Percentiles rank a stretch among this genome's conserved stretches.
phyloP scores from a whole-genome alignment of 768 basidiomycete species.

The Pisolithus microcarpus region DNA sequence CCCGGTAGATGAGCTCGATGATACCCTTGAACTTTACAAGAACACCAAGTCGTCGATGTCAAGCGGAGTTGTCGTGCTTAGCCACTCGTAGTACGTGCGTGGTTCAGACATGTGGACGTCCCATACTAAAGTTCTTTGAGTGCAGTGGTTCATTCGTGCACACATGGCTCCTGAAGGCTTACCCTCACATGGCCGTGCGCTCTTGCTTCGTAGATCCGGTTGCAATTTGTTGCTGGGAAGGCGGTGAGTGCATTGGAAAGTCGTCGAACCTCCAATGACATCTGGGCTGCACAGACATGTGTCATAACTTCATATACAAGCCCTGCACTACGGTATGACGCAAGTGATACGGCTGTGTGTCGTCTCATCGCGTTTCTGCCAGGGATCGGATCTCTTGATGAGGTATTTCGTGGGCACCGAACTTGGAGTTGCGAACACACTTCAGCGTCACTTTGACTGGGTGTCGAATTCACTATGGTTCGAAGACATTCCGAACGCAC shows the following conservation, averaged over 20 bases:
- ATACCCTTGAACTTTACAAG: slow-evolving; percentile 5
- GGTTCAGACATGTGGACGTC: not conserved
- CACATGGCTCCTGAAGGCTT: slow-evolving; percentile 82
- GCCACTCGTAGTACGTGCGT: slow-evolving; percentile 81
- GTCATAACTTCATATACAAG: slow-evolving; percentile 85
- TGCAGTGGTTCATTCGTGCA: slow-evolving; percentile 73
- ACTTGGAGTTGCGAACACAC: slow-evolving; percentile 77
- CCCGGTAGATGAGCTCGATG: slow-evolving; percentile 12
- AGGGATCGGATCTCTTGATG: slow-evolving; percentile 77
- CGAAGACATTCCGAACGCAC: slow-evolving; percentile 80
- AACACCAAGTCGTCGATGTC: not conserved
- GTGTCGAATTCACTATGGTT: slow-evolving; percentile 82
- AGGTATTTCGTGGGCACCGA: slow-evolving; percentile 86
- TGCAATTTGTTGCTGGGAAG: slow-evolving; percentile 91
- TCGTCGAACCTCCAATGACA: not conserved
- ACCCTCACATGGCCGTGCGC: slow-evolving; percentile 59
- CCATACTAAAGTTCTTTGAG: slow-evolving; percentile 2
- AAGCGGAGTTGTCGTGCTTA: slow-evolving; percentile 67
- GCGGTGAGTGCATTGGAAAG: slow-evolving; percentile 43
- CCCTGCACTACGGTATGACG: slow-evolving; percentile 49
- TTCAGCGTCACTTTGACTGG: slow-evolving; percentile 84
- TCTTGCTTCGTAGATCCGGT: slow-evolving; percentile 91
- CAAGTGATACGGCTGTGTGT: slow-evolving; percentile 1
- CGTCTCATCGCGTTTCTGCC: slow-evolving; percentile 5
- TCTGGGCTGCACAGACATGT: slow-evolving; percentile 51